Evolutionary conservation across 2,329 filamentous ascomycete genomes (phyloP).

Genomic region (Cryphonectria parasitica): DNA sequence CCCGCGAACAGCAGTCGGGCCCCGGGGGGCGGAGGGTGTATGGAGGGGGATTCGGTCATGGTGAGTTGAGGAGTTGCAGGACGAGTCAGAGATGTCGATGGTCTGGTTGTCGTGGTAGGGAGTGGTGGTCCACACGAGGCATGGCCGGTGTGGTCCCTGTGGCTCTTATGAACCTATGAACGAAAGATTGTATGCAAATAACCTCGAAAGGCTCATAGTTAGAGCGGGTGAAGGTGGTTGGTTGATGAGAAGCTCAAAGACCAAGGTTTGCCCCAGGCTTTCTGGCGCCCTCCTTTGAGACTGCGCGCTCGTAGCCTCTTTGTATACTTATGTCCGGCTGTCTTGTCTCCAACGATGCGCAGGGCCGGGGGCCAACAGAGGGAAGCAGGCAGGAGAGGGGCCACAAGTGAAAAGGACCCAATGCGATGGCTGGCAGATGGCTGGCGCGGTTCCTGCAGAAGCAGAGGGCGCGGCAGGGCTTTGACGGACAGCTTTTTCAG

Average conservation of each 20-base stretch:
- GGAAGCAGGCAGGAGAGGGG: constrained; percentile 4
- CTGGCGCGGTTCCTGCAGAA: constrained; percentile 22
- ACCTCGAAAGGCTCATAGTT: constrained; percentile 28
- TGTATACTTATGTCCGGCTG: constrained; percentile 10
- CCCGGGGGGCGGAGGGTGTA: constrained; percentile 39
- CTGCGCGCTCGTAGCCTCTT: background rate
- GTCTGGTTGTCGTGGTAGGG: constrained; percentile 20
- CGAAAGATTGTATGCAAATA: constrained; percentile 25
- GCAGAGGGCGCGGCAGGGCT: constrained; percentile 22
- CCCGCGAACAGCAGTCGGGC: constrained; percentile 44
- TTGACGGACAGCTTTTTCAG: constrained; percentile 20
- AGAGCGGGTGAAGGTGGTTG: constrained; percentile 7
- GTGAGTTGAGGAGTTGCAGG: constrained; percentile 17
- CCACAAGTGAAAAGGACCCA: background rate
- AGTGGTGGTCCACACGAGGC: constrained; percentile 24
- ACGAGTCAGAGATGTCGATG: constrained; percentile 13
- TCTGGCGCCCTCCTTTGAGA: background rate
- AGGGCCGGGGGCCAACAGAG: background rate
- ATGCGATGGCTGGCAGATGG: constrained; percentile 4
- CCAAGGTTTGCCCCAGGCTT: constrained; percentile 7
- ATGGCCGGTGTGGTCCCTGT: constrained; percentile 29
- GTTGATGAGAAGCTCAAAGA: background rate
- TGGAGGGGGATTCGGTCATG: constrained; percentile 43
- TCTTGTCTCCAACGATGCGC: background rate
- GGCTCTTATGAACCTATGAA: constrained; percentile 30